Base-by-base conservation (phyloP, 495 filamentous ascomycete species). In the Trichoderma gamsii region DNA sequence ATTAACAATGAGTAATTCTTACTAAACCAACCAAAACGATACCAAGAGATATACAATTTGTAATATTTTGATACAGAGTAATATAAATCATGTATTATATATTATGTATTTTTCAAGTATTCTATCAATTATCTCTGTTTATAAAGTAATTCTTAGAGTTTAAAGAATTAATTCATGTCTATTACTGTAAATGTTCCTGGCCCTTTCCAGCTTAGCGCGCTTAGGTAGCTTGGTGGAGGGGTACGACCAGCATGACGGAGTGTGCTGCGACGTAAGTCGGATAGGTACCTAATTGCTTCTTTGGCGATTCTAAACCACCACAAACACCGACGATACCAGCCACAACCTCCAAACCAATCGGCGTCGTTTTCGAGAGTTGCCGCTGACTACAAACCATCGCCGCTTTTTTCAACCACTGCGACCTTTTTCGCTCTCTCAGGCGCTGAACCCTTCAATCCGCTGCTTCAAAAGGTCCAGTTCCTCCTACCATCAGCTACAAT, bases 401-500 rank as follows among this genome's bases (percentile, higher is more conserved):
- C 23, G 15, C 27, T 11, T 15, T 13, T 25, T 32, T 16, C 16
- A 11, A 13, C 27, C 27, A 7, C 56, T 32, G 23, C 27, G 8
- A 29, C 27, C 27, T 16, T 12, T 32, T n/a, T 13, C 27, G 9
- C 27, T 61, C 23, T 29, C 23, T n/a, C 27, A 13, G 56, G 56
- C 56, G 27, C 16, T n/a, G 25, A 27, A 1, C 18, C 18, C n/a
- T 23, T 7, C 49, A 8, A 18, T n/a, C 7, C 49, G 8, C n/a
- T 15, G 56, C 56, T 61, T 25, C 13, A 25, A 41, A 32, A 25
- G 63, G 15, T 32, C 63, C 18, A n/a, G 63, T 23, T n/a, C 29
- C 13, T n/a, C 29, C 13, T 32, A 41, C 4, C n/a, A 63, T 63
- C 35, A 18, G 65, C 72, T 79, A 83, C 74, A 74, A 97, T 97